Base-by-base conservation (phyloP, 192 early-diverging fungal genomes). In the Backusella mclennaniae region DNA sequence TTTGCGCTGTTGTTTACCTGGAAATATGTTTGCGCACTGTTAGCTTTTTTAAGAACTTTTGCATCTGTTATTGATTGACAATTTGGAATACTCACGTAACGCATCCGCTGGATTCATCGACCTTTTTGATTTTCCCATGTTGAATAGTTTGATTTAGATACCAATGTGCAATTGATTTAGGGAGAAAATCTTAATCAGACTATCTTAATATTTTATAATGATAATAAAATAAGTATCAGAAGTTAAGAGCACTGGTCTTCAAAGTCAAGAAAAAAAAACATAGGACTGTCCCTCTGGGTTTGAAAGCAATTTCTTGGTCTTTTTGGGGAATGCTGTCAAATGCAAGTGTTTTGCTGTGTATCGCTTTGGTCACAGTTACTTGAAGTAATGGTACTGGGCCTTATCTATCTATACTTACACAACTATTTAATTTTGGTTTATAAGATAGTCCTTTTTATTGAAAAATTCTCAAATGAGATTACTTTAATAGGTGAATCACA, bases 101-200 rank as follows among this genome's bases (percentile, higher is more conserved):
- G 80, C 80, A 75, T 82, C 80, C 3, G 80, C 80, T 33, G 80
- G 80, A 78, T 82, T 82, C 17, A 82, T 74, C 17, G 70, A 72
- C 42, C 73, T 69, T 53, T 82, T 82, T 49, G 78, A 49, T 42
- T 79, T 79, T 38, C 46, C 78, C 78, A 79, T 79, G 17, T 14
- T 36, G 56, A 14, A 14, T 63, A 23, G 3, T 63, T 63, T 29
- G 56, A 63, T 63, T 29, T 26, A 49, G 26, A 26, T 63, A 9
- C 23, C 9, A 63, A 63, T 29, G 19, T n/a, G 17, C 1, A 49
- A 49, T n/a, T 63, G 3, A 29, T 29, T 23, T 63, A 29, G 21
- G 21, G 23, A 63, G 3, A 29, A 2, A 63, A 14, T 63, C 3
- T 9, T 4, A 63, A 63, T 63, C 26, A 26, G 9, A 0, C 23